A percentile compares a stretch with the other conserved stretches of the same genome.
Evolutionary conservation across 2,329 filamentous ascomycete genomes (phyloP).

Genomic region (Talaromyces sp.): DNA sequence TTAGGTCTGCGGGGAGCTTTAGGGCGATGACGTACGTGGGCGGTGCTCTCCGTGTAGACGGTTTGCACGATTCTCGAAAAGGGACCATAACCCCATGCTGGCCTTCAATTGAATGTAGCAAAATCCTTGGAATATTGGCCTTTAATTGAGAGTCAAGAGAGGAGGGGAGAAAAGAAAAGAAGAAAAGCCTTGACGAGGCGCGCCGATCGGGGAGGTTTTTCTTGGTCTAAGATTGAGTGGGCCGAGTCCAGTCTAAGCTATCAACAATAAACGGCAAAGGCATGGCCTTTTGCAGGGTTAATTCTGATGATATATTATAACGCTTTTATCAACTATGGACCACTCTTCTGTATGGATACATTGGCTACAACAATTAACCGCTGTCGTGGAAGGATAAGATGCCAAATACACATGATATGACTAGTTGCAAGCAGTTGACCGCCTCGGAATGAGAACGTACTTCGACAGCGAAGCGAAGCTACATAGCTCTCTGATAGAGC

Average conservation of each 20-base stretch:
- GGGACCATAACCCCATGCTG: slow-evolving; percentile 39
- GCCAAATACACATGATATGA: slow-evolving; percentile 3
- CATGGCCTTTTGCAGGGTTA: too few species aligned
- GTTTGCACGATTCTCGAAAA: slow-evolving; percentile 31
- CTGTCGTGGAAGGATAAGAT: slow-evolving; percentile 1
- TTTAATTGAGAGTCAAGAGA: neutral
- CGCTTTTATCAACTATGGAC: slow-evolving; percentile 4
- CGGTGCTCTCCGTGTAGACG: slow-evolving; percentile 37
- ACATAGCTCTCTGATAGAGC: neutral
- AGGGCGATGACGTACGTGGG: slow-evolving; percentile 37
- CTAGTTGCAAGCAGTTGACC: neutral
- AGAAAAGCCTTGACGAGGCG: neutral
- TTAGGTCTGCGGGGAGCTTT: neutral
- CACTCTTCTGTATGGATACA: slow-evolving; percentile 6
- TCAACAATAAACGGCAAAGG: too few species aligned
- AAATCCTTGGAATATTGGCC: neutral
- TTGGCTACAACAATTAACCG: slow-evolving; percentile 8
- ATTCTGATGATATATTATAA: neutral
- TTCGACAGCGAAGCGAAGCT: neutral
- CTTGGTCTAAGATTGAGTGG: neutral
- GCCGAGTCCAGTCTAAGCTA: neutral
- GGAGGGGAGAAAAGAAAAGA: too few species aligned
- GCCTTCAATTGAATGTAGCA: neutral
- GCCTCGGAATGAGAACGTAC: neutral
- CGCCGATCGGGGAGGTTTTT: neutral